These are phyloP conservation scores for Onygena corvina DNA, from an alignment of 2,329 filamentous ascomycete genomes.

Conservation along the genomic window DNA sequence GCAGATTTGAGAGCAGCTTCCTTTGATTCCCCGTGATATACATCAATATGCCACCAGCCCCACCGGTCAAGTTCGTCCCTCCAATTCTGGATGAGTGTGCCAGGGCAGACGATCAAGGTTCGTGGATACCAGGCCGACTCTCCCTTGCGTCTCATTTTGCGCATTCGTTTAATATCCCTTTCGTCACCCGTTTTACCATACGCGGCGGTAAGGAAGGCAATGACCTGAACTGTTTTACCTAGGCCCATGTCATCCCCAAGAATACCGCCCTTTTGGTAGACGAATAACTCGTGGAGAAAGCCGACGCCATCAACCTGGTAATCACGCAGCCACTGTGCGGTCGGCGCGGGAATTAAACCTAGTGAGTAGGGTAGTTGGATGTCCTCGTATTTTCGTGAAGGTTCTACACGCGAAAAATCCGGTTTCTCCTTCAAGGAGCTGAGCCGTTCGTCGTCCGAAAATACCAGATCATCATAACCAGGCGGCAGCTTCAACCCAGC, in stretches of 20 bases:
- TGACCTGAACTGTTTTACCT: conserved; percentile 93
- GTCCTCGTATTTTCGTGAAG: conserved; percentile 60
- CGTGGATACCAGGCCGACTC: conserved; percentile 64
- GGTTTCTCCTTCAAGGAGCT: conserved; percentile 58
- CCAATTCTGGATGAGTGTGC: conserved; percentile 84
- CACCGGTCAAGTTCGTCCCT: conserved; percentile 71
- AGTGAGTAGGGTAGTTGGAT: conserved; percentile 62
- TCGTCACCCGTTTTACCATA: conserved; percentile 92
- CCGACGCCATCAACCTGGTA: conserved; percentile 79
- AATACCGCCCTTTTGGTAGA: conserved; percentile 81
- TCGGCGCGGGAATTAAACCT: conserved; percentile 72
- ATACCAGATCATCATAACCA: conserved; percentile 59
- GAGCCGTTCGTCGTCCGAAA: conserved; percentile 57
- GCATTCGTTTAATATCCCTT: conserved; percentile 72
- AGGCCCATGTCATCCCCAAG: conserved; percentile 96
- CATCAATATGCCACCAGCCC: conserved; percentile 89
- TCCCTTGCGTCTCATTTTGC: conserved; percentile 59
- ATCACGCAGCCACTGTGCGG: conserved; percentile 81
- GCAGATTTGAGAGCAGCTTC: conserved; percentile 62
- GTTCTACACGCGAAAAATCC: conserved; percentile 49
- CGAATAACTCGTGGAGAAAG: conserved; percentile 79
- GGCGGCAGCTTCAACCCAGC: conserved; percentile 67
- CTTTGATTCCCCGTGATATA: conserved; percentile 63
- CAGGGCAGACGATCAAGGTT: conserved; percentile 76
- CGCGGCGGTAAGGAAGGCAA: conserved; percentile 76